Evolutionary conservation across 2,329 filamentous ascomycete species (phyloP), one percentile per base, ranked within the genome.

Genomic region (Domatiomyces globalis): DNA sequence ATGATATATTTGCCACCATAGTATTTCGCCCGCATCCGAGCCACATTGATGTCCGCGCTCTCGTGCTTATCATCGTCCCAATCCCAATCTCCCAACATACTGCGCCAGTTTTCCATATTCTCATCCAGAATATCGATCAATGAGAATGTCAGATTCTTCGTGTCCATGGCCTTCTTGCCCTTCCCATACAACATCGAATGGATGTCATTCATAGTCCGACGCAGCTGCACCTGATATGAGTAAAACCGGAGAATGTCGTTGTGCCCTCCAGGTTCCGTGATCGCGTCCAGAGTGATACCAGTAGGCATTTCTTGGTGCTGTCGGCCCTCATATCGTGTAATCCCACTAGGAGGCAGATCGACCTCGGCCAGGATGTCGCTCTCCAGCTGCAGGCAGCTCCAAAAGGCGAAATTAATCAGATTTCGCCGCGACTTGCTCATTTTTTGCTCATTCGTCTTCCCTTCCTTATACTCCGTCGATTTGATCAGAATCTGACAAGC

Each of bases 331-430:
- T 75, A 70, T 29, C 71, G 69, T 8, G 75, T 76, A 27, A 83
- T 79, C 1, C 77, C 76, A 62, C 78, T 83, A 1, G 75, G 71
- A 4, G 78, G 78, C 12, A 83, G 69, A 53, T 79, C 77, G 53
- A 96, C 74, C 67, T 98, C 92, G 2, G 92, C 92, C 46, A 95
- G 76, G 45, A 96, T 87, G 65, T 96, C 90, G 66, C 88, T 95
- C 67, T 96, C 90, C 9, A 96, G 74, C 63, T 96, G 90, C 56
- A 95, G 71, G 64, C 87, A 94, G 6, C 89, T 92, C 90, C 90
- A 96, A 62, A 89, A 95, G 0, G 87, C 84, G 60, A 94, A 76
- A 12, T 84, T 73, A 36, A 84, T 73, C 51, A 83, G 73, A 62
- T 88, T 61, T 12, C 54, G 51, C 19, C 51, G 46, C 5, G 51